These are phyloP conservation scores for Spongiforma sp. DNA, from an alignment of 1,284 basidiomycete genomes.

Conservation along the genomic window DNA sequence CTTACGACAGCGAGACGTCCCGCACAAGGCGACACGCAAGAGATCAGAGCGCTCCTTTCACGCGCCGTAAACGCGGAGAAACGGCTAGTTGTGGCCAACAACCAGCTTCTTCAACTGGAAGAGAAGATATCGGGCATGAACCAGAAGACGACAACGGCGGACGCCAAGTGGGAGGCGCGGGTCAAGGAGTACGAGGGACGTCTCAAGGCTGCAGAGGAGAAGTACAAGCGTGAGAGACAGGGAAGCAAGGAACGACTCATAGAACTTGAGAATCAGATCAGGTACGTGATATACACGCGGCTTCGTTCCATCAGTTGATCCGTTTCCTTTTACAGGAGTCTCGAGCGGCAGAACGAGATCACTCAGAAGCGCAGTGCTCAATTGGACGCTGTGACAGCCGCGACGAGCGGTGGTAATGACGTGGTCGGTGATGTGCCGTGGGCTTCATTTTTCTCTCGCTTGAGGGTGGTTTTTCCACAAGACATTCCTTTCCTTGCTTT, in stretches of 20 bases:
- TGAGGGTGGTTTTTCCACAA: too few relatives aligned
- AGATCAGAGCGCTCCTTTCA: conserved; percentile 71
- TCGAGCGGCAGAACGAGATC: conserved; percentile 72
- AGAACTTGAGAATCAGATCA: conserved; percentile 73
- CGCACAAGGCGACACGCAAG: conserved; percentile 69
- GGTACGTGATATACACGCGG: conserved; percentile 50
- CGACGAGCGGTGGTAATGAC: conserved; percentile 34
- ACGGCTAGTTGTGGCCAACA: conserved; percentile 78
- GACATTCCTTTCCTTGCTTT: too few relatives aligned
- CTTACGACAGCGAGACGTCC: conserved; percentile 71
- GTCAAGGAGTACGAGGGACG: conserved; percentile 91
- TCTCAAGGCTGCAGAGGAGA: conserved; percentile 88
- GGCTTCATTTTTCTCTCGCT: too few relatives aligned
- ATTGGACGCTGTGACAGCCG: conserved; percentile 68
- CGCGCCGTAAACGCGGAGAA: conserved; percentile 85
- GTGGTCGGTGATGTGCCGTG: conserved; percentile 27
- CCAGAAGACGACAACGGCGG: conserved; percentile 70
- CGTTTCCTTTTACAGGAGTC: conserved; percentile 49
- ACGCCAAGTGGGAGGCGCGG: conserved; percentile 90
- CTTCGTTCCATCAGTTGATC: conserved; percentile 4
- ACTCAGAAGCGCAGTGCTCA: conserved; percentile 72
- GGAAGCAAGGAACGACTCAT: conserved; percentile 87
- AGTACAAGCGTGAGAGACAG: conserved; percentile 93
- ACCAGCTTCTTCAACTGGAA: conserved; percentile 83
- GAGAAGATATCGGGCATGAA: conserved; percentile 80